Evolutionary conservation across 768 basidiomycete genomes (phyloP), one percentile per base, ranked within the genome.

Genomic region (Pulveroboletus sp.): DNA sequence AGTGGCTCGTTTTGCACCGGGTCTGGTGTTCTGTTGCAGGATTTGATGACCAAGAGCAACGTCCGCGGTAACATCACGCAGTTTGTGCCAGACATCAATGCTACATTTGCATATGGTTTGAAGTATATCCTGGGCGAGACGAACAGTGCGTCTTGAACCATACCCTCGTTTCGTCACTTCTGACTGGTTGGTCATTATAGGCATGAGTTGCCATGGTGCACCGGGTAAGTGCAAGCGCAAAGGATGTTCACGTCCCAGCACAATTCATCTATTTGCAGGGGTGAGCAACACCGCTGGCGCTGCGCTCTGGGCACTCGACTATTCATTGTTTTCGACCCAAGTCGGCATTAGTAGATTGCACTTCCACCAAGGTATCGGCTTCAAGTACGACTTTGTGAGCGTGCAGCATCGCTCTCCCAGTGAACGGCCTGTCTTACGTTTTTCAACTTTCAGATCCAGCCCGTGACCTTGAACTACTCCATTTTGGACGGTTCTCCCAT

Each of bases 241-340:
- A 5, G 17, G 11, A 4, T 9, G 24, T 19, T 35, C 8, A n/a
- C n/a, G 20, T 37, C 14, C 5, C n/a, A 17, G 37, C 17, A 19
- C 19, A 22, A 29, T 34, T 43, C 22, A 36, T 56, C 11, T 9
- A 4, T 51, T 37, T 14, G 71, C 76, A 38, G 79, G 79, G 3
- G 83, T 83, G 10, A 83, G 81, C 60, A 83, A 86, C 59, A 79
- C 78, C 1, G 84, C 79, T n/a, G 86, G 84, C 13, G 83, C 83
- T 0, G 80, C 82, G 16, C 63, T 87, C 17, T 87, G 85, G 85
- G 71, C 75, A 11, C 66, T 85, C 50, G 84, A 87, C 61, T 85
- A 86, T 62, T 70, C 76, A 2, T 67, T 88, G 4, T 82, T 75
- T 57, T 80, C 82, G 60, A 66, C 78, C 2, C 76, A 77, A 53